phyloP scores from a whole-genome alignment of 805 yeast genomes.

The Dipodascopsis tothii region DNA sequence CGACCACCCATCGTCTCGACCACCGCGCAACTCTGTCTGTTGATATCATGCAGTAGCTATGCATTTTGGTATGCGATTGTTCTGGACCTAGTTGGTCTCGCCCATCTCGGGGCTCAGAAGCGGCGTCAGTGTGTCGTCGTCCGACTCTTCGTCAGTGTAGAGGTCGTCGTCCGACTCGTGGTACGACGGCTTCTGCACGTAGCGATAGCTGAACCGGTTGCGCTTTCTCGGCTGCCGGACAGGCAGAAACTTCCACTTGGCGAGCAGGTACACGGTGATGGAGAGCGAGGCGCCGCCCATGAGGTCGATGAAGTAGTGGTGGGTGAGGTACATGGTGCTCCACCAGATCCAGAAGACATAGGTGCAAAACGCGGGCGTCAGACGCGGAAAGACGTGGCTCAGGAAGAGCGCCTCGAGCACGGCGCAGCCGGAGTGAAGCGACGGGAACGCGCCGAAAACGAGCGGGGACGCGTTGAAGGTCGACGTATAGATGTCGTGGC shows the following conservation, averaged over 20 bases:
- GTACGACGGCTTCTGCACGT: constrained; percentile 23
- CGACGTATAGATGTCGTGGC: constrained; percentile 73
- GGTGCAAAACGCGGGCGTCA: constrained; percentile 54
- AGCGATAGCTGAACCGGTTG: constrained; percentile 39
- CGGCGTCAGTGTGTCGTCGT: not conserved
- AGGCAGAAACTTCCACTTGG: constrained; percentile 64
- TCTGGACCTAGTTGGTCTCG: too few species aligned
- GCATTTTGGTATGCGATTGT: too few species aligned
- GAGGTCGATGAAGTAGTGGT: constrained; percentile 88
- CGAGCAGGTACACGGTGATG: constrained; percentile 57
- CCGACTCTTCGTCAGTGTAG: not conserved
- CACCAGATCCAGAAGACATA: constrained; percentile 95
- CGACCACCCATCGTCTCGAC: too few species aligned
- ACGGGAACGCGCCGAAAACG: constrained; percentile 82
- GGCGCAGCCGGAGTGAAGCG: constrained; percentile 90
- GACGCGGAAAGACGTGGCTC: constrained; percentile 71
- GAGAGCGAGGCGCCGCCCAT: constrained; percentile 85
- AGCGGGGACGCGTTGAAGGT: constrained; percentile 81
- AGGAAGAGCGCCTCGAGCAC: constrained; percentile 88
- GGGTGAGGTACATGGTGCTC: constrained; percentile 96
- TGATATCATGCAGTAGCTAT: too few species aligned
- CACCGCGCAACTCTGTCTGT: too few species aligned
- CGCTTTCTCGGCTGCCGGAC: constrained; percentile 33
- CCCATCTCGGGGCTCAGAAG: not conserved
- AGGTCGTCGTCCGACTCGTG: not conserved